phyloP scores from a whole-genome alignment of 345 rosid species.

The Tarenaya hassleriana region DNA sequence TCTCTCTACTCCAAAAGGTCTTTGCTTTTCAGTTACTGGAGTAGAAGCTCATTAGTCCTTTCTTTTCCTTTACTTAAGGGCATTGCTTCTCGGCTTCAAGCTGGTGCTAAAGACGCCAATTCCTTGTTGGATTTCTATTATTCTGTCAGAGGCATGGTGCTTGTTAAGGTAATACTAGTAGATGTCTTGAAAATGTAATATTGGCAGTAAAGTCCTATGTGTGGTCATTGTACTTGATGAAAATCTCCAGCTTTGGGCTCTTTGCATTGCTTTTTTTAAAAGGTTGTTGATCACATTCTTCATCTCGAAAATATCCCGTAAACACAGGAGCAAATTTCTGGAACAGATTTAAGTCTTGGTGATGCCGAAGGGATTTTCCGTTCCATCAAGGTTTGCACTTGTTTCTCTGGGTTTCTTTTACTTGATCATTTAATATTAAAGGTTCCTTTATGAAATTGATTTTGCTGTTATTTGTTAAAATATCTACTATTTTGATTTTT shows the following conservation, averaged over 20 bases:
- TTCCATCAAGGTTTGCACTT: slow-evolving; percentile 69
- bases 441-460: too few relatives aligned
- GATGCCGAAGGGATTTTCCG: slow-evolving; percentile 70
- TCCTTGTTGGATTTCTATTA: slow-evolving; percentile 70
- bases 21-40: slow-evolving; percentile 10
- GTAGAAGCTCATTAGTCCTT: slow-evolving; percentile 9
- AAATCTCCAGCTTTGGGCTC: not conserved
- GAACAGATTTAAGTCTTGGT: slow-evolving; percentile 52
- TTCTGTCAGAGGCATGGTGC: slow-evolving; percentile 61
- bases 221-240: too few relatives aligned
- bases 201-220: too few relatives aligned
- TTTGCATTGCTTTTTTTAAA: not conserved
- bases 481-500: slow-evolving; percentile 1
- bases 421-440: slow-evolving; percentile 5
- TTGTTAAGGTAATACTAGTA: slow-evolving; percentile 62
- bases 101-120: slow-evolving; percentile 51
- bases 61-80: slow-evolving; percentile 38
- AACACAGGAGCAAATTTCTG: slow-evolving; percentile 58
- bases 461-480: not conserved
- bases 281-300: slow-evolving; percentile 8
- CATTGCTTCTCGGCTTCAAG: slow-evolving; percentile 54
- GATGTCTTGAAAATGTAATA: not conserved
- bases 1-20: not conserved
- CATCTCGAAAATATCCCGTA: not conserved
- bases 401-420: slow-evolving; percentile 14